phyloP scores from a whole-genome alignment of 192 early-diverging fungal genomes.

The Coemansia guatemalensis region DNA sequence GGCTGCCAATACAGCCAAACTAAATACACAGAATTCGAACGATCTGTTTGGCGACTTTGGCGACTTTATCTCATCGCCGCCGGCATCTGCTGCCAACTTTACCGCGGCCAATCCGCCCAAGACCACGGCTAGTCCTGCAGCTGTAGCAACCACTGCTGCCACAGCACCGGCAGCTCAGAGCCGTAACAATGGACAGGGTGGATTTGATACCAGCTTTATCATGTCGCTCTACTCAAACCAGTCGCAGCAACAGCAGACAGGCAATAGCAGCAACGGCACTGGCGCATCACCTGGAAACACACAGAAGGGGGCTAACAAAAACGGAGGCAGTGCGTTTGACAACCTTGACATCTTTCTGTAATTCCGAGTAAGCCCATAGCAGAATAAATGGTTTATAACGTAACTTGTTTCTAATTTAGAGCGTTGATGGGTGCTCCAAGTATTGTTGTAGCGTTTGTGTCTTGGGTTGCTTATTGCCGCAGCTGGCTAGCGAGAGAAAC shows the following conservation, averaged over 20 bases:
- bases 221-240: slow-evolving; percentile 52
- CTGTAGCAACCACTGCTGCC: slow-evolving; percentile 9
- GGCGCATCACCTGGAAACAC: slow-evolving; percentile 4
- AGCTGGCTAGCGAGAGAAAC: no score
- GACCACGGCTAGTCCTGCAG: slow-evolving; percentile 7
- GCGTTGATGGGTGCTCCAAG: no score
- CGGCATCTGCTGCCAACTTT: not conserved
- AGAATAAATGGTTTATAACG: no score
- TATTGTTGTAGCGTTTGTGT: no score
- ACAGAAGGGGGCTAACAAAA: not conserved
- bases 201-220: slow-evolving; percentile 51
- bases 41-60: slow-evolving; percentile 57
- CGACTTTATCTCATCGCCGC: slow-evolving; percentile 40
- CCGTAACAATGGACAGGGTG: slow-evolving; percentile 17
- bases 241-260: not conserved
- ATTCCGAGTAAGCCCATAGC: no score
- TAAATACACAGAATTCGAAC: slow-evolving; percentile 5
- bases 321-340: no score
- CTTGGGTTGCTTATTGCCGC: no score
- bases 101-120: not conserved
- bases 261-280: slow-evolving; percentile 11
- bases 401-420: no score
- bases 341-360: no score
- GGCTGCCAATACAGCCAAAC: slow-evolving; percentile 1
- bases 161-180: slow-evolving; percentile 18